phyloP scores from a whole-genome alignment of 805 yeast genomes.

The Barnettozyma botsteinii region DNA sequence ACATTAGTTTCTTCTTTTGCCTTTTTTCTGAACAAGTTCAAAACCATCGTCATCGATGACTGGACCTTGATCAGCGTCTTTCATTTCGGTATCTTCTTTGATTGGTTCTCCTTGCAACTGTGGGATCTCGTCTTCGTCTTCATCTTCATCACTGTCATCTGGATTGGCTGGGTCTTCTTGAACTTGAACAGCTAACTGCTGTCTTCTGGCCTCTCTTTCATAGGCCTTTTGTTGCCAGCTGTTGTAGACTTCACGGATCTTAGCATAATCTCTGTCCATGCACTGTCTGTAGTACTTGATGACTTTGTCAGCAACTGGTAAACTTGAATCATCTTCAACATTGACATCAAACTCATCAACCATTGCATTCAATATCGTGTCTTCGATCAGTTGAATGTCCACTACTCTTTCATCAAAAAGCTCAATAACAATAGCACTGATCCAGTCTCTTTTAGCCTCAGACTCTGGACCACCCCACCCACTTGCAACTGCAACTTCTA shows the following conservation, averaged over 20 bases:
- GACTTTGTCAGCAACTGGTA: constrained; percentile 62
- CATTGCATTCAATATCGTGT: constrained; percentile 82
- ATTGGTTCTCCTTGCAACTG: constrained; percentile 20
- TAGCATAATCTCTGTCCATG: constrained; percentile 41
- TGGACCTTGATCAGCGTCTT: constrained; percentile 45
- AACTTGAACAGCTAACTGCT: constrained; percentile 37
- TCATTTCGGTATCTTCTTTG: constrained; percentile 34
- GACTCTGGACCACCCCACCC: constrained; percentile 96
- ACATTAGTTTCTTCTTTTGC: constrained; percentile 38
- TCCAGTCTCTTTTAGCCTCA: constrained; percentile 92
- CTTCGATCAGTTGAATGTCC: constrained; percentile 78
- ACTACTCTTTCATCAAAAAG: constrained; percentile 63
- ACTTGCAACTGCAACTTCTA: constrained; percentile 83
- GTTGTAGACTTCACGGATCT: constrained; percentile 53
- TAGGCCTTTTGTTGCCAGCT: constrained; percentile 53
- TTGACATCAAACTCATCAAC: constrained; percentile 88
- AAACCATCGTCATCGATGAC: constrained; percentile 92
- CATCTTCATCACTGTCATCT: constrained; percentile 46
- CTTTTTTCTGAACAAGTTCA: constrained; percentile 74
- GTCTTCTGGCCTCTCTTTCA: constrained; percentile 26
- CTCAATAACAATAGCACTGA: constrained; percentile 75
- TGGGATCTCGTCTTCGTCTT: constrained; percentile 39
- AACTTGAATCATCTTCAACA: constrained; percentile 85
- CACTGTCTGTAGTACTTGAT: constrained; percentile 65
- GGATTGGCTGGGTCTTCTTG: constrained; percentile 62